A percentile compares a stretch with the other conserved stretches of the same genome.
These are phyloP conservation scores for Lactarius tabidus DNA, from an alignment of 768 basidiomycete species.

Conservation along the genomic window DNA sequence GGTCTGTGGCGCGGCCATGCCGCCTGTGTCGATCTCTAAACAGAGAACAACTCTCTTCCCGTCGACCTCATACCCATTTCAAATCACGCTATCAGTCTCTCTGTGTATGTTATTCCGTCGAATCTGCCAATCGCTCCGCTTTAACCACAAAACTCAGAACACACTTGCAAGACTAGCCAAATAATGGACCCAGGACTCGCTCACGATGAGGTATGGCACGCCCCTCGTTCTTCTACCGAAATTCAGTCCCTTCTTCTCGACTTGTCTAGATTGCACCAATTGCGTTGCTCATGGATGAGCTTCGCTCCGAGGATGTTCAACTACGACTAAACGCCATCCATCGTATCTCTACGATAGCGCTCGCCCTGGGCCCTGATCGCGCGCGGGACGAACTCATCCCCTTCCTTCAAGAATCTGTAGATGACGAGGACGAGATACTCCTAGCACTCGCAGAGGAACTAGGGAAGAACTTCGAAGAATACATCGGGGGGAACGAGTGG, in stretches of 20 bases:
- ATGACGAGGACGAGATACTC: slow-evolving; percentile 98
- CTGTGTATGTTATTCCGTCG: slow-evolving; percentile 1
- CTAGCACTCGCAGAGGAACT: slow-evolving; percentile 94
- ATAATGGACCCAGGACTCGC: slow-evolving; percentile 44
- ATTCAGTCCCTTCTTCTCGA: neutral
- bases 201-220: slow-evolving; percentile 59
- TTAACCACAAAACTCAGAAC: neutral
- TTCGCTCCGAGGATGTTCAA: slow-evolving; percentile 96
- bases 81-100: neutral
- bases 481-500: slow-evolving; percentile 83
- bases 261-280: slow-evolving; percentile 76
- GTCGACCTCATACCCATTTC: slow-evolving; percentile 16
- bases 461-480: slow-evolving; percentile 88
- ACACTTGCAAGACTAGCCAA: slow-evolving; percentile 3
- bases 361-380: slow-evolving; percentile 92
- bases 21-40: slow-evolving; percentile 8
- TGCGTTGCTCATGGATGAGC: slow-evolving; percentile 96
- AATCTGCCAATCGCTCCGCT: neutral
- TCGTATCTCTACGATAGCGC: slow-evolving; percentile 95
- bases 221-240: slow-evolving; percentile 13
- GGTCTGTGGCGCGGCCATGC: slow-evolving; percentile 10
- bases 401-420: slow-evolving; percentile 97
- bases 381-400: slow-evolving; percentile 93
- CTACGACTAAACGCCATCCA: slow-evolving; percentile 94
- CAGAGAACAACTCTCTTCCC: slow-evolving; percentile 10